Evolutionary conservation across 78 protist species (phyloP).

Genomic region (Dictyostelium firmibasis): DNA sequence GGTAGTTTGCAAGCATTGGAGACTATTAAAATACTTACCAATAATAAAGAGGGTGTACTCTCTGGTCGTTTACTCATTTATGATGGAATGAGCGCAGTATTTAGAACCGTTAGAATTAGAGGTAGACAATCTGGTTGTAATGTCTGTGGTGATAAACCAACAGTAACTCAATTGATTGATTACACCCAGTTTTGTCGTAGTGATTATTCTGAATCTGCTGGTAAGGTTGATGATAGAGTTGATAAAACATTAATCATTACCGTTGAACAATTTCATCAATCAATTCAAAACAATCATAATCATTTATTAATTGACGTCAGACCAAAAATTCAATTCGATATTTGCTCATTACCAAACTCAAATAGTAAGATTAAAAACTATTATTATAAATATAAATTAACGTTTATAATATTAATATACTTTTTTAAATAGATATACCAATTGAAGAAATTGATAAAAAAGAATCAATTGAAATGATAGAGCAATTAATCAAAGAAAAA

Average conservation of each 20-base stretch:
- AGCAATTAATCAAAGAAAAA: neutral
- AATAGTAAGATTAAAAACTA: too few relatives aligned
- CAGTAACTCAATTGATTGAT: conserved; percentile 49
- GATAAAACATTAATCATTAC: conserved; percentile 1
- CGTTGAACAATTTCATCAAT: neutral
- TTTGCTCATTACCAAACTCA: conserved; percentile 67
- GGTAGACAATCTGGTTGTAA: conserved; percentile 11
- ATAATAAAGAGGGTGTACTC: conserved; percentile 18
- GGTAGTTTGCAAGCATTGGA: conserved; percentile 94
- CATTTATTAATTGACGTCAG: conserved; percentile 74
- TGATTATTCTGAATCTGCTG: conserved; percentile 18
- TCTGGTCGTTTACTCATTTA: conserved; percentile 28
- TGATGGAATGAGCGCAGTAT: conserved; percentile 51
- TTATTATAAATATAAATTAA: neutral
- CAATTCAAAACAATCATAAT: neutral
- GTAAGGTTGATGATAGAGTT: conserved; percentile 31
- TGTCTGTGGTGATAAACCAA: conserved; percentile 81
- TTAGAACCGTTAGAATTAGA: conserved; percentile 50
- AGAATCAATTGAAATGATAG: neutral
- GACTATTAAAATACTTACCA: conserved; percentile 81
- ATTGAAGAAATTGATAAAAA: conserved; percentile 38
- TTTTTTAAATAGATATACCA: conserved; percentile 27
- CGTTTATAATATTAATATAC: neutral
- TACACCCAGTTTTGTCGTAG: conserved; percentile 66
- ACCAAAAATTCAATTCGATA: conserved; percentile 58